phyloP scores from a whole-genome alignment of 257 asterid genomes.

The Primulina huaijiensis region DNA sequence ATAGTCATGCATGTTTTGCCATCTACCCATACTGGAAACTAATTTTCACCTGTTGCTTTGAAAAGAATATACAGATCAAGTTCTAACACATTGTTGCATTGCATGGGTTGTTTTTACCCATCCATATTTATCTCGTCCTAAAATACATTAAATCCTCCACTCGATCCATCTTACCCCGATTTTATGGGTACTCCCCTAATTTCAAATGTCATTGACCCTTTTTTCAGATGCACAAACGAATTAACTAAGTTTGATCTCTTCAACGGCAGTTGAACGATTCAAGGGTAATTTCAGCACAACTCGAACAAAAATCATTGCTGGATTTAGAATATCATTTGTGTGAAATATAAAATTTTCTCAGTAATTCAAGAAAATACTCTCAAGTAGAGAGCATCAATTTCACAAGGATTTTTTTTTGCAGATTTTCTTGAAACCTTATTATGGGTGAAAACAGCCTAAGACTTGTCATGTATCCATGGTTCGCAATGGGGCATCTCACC shows the following conservation, averaged over 20 bases:
- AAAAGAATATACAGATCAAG: neutral
- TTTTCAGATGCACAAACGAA: neutral
- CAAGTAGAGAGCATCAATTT: neutral
- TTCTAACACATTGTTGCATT: neutral
- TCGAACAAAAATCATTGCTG: too few species aligned
- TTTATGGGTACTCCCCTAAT: neutral
- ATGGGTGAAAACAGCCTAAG: slow-evolving; percentile 25
- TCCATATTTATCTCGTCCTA: neutral
- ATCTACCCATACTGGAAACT: neutral
- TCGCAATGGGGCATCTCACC: slow-evolving; percentile 61
- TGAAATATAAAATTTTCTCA: neutral
- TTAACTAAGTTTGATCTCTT: slow-evolving; percentile 5
- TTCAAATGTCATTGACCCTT: neutral
- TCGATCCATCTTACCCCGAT: neutral
- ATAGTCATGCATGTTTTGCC: neutral
- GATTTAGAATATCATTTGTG: neutral
- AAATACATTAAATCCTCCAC: too few species aligned
- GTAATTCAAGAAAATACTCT: neutral
- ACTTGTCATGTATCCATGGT: slow-evolving; percentile 57
- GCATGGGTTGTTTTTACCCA: too few species aligned
- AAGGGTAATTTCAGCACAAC: neutral
- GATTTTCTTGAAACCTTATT: neutral
- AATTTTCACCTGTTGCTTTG: neutral
- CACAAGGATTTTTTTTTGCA: neutral
- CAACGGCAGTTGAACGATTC: neutral